phyloP scores from a whole-genome alignment of 192 early-diverging fungal genomes.

The Coemansia sp. region DNA sequence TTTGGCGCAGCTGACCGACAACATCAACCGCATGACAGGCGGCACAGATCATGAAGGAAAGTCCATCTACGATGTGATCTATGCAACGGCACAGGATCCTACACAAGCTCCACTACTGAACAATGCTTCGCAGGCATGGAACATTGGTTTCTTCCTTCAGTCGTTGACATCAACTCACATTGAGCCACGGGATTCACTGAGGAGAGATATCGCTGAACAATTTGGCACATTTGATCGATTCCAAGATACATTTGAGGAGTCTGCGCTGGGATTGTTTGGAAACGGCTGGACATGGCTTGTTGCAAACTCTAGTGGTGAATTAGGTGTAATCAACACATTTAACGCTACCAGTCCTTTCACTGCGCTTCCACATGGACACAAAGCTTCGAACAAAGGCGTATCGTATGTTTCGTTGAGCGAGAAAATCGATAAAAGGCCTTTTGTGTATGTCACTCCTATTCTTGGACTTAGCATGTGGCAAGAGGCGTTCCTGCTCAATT shows the following conservation, averaged over 20 bases:
- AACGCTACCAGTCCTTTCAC: conserved; percentile 47
- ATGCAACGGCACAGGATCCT: conserved; percentile 31
- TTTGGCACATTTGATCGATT: conserved; percentile 49
- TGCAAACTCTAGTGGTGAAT: conserved; percentile 27
- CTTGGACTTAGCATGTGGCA: conserved; percentile 57
- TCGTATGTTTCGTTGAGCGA: conserved; percentile 31
- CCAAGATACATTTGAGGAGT: conserved; percentile 27
- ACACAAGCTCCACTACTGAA: conserved; percentile 36
- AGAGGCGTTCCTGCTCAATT: conserved; percentile 52
- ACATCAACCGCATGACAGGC: conserved; percentile 46
- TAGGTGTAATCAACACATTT: conserved; percentile 53
- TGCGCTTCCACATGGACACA: conserved; percentile 19
- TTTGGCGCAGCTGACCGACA: conserved; percentile 46
- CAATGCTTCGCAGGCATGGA: conserved; percentile 57
- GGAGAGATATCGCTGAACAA: conserved; percentile 28
- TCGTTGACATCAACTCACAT: conserved; percentile 27
- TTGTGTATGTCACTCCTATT: conserved; percentile 34
- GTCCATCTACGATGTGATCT: conserved; percentile 32
- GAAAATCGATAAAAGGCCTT: conserved; percentile 18
- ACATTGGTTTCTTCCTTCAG: conserved; percentile 54
- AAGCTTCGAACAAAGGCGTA: conserved; percentile 9
- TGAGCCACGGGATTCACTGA: conserved; percentile 19
- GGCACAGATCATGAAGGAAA: conserved; percentile 44
- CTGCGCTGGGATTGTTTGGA: conserved; percentile 51
- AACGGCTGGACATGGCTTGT: conserved; percentile 58